These are phyloP conservation scores for Rhynchosporium secalis DNA, from an alignment of 2,329 filamentous ascomycete genomes.

Conservation along the genomic window DNA sequence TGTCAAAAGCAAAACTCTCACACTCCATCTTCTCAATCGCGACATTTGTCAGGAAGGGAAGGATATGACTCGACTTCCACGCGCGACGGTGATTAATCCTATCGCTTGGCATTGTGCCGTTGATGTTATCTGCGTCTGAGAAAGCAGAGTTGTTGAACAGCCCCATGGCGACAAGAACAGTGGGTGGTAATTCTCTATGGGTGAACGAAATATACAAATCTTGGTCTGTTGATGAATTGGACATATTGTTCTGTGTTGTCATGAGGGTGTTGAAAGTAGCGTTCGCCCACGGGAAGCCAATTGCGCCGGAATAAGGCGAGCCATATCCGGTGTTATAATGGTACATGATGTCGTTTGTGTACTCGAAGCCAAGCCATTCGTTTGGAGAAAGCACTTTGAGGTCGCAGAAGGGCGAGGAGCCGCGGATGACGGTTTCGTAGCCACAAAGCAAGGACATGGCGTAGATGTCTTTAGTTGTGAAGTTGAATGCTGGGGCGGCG, in stretches of 20 bases:
- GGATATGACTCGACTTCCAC: conserved; percentile 52
- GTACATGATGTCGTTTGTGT: conserved; percentile 51
- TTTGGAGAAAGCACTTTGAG: conserved; percentile 47
- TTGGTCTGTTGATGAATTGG: conserved; percentile 42
- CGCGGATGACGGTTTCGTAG: conserved; percentile 52
- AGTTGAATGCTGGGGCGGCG: conserved; percentile 51
- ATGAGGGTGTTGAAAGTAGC: conserved; percentile 47
- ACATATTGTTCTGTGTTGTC: conserved; percentile 35
- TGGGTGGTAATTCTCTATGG: conserved; percentile 54
- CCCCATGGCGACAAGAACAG: conserved; percentile 53
- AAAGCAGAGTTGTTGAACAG: conserved; percentile 55
- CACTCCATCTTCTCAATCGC: conserved; percentile 55
- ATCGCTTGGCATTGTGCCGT: conserved; percentile 51
- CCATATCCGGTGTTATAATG: conserved; percentile 56
- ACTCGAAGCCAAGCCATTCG: conserved; percentile 52
- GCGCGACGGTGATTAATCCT: conserved; percentile 50
- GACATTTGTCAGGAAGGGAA: conserved; percentile 55
- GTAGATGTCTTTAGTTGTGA: conserved; percentile 51
- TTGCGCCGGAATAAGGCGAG: conserved; percentile 45
- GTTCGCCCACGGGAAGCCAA: conserved; percentile 56
- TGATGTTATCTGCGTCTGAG: conserved; percentile 48
- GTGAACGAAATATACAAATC: conserved; percentile 57
- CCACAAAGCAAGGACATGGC: conserved; percentile 53
- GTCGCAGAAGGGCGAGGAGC: conserved; percentile 49
- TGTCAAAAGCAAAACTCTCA: conserved; percentile 49